phyloP scores from a whole-genome alignment of 768 basidiomycete species.

The Tulasnella sp. region DNA sequence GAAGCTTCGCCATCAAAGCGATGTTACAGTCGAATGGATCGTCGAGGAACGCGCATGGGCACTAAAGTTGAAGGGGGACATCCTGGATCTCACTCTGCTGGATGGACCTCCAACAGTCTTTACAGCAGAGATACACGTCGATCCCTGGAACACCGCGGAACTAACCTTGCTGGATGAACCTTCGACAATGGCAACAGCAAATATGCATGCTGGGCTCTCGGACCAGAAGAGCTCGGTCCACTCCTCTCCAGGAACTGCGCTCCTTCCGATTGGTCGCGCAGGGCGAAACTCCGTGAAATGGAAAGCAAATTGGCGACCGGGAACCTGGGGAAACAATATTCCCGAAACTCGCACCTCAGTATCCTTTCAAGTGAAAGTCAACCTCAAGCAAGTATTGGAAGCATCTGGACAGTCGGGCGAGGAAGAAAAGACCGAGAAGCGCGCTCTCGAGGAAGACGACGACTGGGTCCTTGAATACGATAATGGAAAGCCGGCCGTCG shows the following conservation, averaged over 20 bases:
- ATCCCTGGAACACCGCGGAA: background rate
- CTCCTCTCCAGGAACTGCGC: background rate
- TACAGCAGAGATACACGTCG: background rate
- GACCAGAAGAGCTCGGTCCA: background rate
- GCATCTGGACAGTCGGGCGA: background rate
- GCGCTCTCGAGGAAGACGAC: background rate
- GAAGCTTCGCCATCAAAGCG: background rate
- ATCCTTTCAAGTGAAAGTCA: conserved; percentile 1
- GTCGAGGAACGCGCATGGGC: conserved; percentile 21
- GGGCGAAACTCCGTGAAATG: background rate
- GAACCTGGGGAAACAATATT: background rate
- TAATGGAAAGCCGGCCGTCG: background rate
- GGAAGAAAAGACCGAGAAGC: background rate
- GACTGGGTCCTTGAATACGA: background rate
- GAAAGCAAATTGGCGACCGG: background rate
- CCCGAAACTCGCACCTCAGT: background rate
- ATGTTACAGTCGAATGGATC: background rate
- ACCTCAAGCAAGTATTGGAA: background rate
- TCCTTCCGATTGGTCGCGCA: background rate
- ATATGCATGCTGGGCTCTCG: background rate
- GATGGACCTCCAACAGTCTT: background rate
- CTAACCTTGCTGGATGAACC: background rate
- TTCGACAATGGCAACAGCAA: background rate
- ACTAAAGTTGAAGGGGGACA: background rate
- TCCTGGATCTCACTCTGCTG: background rate